Evolutionary conservation across 2,329 filamentous ascomycete genomes (phyloP), one percentile per base, ranked within the genome.

Genomic region (Epichloe typhina): DNA sequence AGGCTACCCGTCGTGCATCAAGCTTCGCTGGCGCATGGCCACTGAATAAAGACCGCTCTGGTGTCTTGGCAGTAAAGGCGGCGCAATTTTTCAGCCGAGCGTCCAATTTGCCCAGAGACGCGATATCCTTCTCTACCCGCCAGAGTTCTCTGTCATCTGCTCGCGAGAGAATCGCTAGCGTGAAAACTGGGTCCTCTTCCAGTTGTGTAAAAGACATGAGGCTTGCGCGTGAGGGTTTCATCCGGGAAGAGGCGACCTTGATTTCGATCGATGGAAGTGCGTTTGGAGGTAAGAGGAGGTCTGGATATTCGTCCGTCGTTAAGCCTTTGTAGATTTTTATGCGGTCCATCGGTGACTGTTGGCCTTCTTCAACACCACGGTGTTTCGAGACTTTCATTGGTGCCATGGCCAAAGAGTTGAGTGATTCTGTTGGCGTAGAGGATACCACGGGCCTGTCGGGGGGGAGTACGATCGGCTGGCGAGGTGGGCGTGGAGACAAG

Each of bases 131-230:
- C 68, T 98, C 93, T 6, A 95, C 81, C 33, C 91, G 82, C 91
- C 93, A 97, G 11, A 98, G 73, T 64, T 97, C 91, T 50, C 77
- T 79, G 3, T 79, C 72, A 54, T 88, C 82, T 0, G 82, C 83
- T 50, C 90, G 82, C 9, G 86, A 86, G 59, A 88, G 84, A 37
- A 98, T 72, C 17, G 89, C 90, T 49, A 98, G 72, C 0, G 89
- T 95, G 61, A 97, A 96, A 0, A 97, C 91, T 0, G 90, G 88
- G 59, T 96, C 90, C 62, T 95, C 91, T 52, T 96, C 90, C 19
- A 86, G 73, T 54, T 87, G 83, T 47, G 82, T 91, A 8, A 89
- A 72, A 2, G 83, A 86, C 60, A 95, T 72, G 58, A 93, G 79
- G 63, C 90, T 96, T 38, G 88, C 82, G 55, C 91, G 77, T 0